phyloP scores from a whole-genome alignment of 345 rosid species.

The Erodium maritimum region DNA sequence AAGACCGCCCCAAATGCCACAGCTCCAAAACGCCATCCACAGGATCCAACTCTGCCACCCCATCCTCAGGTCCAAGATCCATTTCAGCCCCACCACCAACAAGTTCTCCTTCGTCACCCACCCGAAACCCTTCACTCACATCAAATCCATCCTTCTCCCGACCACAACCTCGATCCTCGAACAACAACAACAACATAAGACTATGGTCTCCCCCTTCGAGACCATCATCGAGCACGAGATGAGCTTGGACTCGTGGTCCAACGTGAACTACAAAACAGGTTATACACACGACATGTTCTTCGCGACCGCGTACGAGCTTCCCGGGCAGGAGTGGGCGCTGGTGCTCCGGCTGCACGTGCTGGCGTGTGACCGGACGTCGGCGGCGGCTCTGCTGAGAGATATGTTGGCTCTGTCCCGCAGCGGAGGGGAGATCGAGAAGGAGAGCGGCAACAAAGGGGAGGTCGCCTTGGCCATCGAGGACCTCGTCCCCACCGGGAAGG shows the following conservation, averaged over 20 bases:
- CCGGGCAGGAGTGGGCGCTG: slow-evolving; percentile 28
- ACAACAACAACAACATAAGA: slow-evolving; percentile 6
- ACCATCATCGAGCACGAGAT: slow-evolving; percentile 62
- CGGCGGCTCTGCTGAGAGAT: slow-evolving; percentile 45
- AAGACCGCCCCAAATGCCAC: slow-evolving; percentile 24
- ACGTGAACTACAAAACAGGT: slow-evolving; percentile 14
- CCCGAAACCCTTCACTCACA: slow-evolving; percentile 23
- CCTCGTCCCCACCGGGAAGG: slow-evolving; percentile 54
- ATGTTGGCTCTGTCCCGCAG: slow-evolving; percentile 23
- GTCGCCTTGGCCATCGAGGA: slow-evolving; percentile 56
- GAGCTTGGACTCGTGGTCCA: slow-evolving; percentile 48
- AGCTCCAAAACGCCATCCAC: slow-evolving; percentile 40
- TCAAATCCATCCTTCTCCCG: slow-evolving; percentile 36
- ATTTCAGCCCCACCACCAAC: slow-evolving; percentile 27
- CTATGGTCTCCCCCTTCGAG: slow-evolving; percentile 22
- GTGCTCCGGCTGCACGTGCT: slow-evolving; percentile 55
- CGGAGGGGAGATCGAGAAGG: slow-evolving; percentile 7
- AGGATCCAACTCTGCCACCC: slow-evolving; percentile 54
- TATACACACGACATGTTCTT: slow-evolving; percentile 28
- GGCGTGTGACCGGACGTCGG: slow-evolving; percentile 66
- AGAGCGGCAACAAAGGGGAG: slow-evolving; percentile 13
- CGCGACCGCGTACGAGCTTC: slow-evolving; percentile 39
- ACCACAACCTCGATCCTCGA: slow-evolving; percentile 38
- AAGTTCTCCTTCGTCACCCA: slow-evolving; percentile 51
- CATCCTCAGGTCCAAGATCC: slow-evolving; percentile 63